Evolutionary conservation across 1,139 yeast genomes (phyloP).

Genomic region (Magnusiomyces suaveolens): DNA sequence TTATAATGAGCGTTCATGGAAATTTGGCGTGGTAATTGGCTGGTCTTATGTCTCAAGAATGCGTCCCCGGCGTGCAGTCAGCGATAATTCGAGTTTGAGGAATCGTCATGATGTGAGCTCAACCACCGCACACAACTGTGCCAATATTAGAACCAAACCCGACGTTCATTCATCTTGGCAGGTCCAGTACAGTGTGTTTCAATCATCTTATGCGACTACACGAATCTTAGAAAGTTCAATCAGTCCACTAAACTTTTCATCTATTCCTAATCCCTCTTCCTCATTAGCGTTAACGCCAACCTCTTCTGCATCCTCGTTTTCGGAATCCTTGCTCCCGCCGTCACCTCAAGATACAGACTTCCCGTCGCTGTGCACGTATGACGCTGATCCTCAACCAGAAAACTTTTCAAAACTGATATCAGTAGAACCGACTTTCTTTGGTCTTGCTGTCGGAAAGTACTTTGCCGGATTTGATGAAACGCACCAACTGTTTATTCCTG

Average conservation of each 20-base stretch:
- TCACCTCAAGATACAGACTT: background rate
- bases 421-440: background rate
- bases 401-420: background rate
- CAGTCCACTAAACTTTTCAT: background rate
- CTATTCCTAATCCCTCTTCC: background rate
- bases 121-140: background rate
- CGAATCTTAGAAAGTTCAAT: background rate
- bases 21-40: constrained; percentile 10
- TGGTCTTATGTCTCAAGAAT: constrained; percentile 3
- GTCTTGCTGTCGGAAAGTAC: background rate
- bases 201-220: background rate
- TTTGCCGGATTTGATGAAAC: background rate
- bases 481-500: background rate
- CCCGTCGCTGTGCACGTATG: background rate
- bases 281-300: background rate
- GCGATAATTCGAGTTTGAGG: background rate
- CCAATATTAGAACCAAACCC: background rate
- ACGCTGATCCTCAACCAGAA: background rate
- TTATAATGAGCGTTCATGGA: constrained; percentile 2
- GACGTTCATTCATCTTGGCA: background rate
- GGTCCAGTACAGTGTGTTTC: background rate
- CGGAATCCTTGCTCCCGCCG: background rate
- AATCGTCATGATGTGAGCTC: background rate
- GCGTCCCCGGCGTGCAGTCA: background rate
- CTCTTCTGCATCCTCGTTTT: background rate